Base-by-base conservation (phyloP, 805 yeast species). In the Pichia nanzhaoensis region DNA sequence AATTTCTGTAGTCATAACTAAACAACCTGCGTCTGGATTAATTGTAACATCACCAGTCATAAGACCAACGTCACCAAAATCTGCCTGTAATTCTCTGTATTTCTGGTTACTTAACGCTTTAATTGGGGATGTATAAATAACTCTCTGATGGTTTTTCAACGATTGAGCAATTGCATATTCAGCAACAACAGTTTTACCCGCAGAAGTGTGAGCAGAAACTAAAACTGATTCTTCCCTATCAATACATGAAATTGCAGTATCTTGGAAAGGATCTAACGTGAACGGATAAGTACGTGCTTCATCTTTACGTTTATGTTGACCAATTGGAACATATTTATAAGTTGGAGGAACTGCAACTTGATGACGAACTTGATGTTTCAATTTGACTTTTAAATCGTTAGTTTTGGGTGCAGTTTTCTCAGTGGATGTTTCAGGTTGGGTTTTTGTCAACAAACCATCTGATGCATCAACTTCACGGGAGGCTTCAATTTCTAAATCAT, bases 31-130 rank as follows among this genome's bases (percentile, higher is more conserved):
- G 49, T 91, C 97, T 0, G 98, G 89, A 59, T 93, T 93, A 48
- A 93, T 90, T 57, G 91, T 97, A 20, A 93, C 98, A 71, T 93
- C 99, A 59, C 99, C 99, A 1, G 99, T 93, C 55, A 93, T 80
- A 48, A 93, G 77, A 28, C 99, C 99, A 30, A 93, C 93, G 52
- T 89, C 96, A 37, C 56, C 56, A 46, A 55, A 55, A 39, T 54
- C 58, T 7, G 58, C 58, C 37, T 55, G 57, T 40, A 55, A 40
- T 63, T 88, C 96, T 67, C 96, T 75, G 59, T 84, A 88, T 61
- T 88, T 88, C 66, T 88, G 96, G 61, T 88, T 88, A 55, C 95
- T 84, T 61, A 88, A 74, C 0, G 96, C 96, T 61, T 88, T 88
- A 60, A 88, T 88, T 6, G 97, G 97, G 4, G 96, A 89, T 0